phyloP scores from a whole-genome alignment of 257 asterid genomes.

The Gynochthodes officinalis region DNA sequence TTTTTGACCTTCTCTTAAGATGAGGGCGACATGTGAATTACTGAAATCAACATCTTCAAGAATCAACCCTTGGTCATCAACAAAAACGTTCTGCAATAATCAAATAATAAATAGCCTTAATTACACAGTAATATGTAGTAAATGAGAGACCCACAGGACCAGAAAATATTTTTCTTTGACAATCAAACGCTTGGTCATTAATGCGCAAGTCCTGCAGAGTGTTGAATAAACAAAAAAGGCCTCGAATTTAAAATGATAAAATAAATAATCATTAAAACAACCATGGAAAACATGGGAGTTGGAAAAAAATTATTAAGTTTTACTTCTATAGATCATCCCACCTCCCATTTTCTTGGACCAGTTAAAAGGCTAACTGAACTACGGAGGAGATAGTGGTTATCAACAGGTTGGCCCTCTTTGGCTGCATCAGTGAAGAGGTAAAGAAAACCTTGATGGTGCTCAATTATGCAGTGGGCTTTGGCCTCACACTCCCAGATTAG shows the following conservation, averaged over 20 bases:
- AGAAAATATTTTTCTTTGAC: background rate
- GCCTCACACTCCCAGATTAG: conserved; percentile 83
- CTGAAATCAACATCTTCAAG: conserved; percentile 87
- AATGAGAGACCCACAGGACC: background rate
- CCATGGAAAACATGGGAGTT: background rate
- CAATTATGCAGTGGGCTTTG: conserved; percentile 72
- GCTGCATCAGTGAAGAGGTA: conserved; percentile 85
- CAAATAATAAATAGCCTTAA: conserved; percentile 3
- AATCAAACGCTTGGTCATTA: background rate
- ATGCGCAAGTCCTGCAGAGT: background rate
- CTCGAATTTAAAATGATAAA: background rate
- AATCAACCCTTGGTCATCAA: conserved; percentile 45
- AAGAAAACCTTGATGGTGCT: conserved; percentile 93
- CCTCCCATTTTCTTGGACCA: conserved; percentile 76
- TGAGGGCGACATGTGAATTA: conserved; percentile 63
- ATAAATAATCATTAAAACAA: background rate
- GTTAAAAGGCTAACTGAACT: conserved; percentile 45
- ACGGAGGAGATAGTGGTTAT: conserved; percentile 72
- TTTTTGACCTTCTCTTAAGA: conserved; percentile 44
- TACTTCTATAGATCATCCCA: conserved; percentile 26
- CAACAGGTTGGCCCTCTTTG: conserved; percentile 53
- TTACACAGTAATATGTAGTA: background rate
- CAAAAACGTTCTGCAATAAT: conserved; percentile 62
- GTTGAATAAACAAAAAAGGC: background rate
- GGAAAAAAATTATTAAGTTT: background rate